Conservation (phyloP, 768 basidiomycete genomes). For the Paxillus rubicundulus region DNA sequence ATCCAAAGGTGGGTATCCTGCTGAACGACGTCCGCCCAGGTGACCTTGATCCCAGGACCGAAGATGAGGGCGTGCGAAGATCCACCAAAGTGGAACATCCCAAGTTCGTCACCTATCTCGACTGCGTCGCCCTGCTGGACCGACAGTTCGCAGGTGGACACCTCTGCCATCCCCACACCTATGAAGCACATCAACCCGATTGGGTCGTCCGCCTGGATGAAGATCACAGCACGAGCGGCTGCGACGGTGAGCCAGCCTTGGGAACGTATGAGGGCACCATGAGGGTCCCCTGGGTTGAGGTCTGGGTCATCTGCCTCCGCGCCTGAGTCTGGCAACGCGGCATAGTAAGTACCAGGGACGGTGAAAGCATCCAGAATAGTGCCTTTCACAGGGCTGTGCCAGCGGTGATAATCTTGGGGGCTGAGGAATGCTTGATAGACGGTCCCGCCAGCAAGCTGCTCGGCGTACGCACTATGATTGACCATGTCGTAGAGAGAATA, state of each 20-base stretch:
- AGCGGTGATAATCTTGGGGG: conserved; percentile 54
- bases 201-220: conserved; percentile 50
- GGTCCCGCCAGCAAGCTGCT: conserved; percentile 46
- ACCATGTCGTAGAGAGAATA: conserved; percentile 62
- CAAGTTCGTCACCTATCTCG: conserved; percentile 50
- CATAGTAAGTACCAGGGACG: conserved; percentile 22
- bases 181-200: conserved; percentile 57
- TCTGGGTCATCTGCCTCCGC: neutral
- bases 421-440: conserved; percentile 57
- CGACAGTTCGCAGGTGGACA: conserved; percentile 54
- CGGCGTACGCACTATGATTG: conserved; percentile 31
- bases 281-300: conserved; percentile 9
- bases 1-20: conserved; percentile 4
- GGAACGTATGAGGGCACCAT: conserved; percentile 24
- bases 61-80: conserved; percentile 48
- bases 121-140: conserved; percentile 46
- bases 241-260: conserved; percentile 43
- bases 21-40: neutral
- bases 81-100: conserved; percentile 65
- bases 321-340: conserved; percentile 12
- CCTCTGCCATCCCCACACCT: conserved; percentile 60
- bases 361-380: conserved; percentile 34
- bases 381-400: conserved; percentile 56
- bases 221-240: conserved; percentile 52
- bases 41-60: conserved; percentile 17